A percentile compares a stretch with the other conserved stretches of the same genome.
Evolutionary conservation across 805 yeast genomes (phyloP).

Genomic region (Candida qinlingensis): DNA sequence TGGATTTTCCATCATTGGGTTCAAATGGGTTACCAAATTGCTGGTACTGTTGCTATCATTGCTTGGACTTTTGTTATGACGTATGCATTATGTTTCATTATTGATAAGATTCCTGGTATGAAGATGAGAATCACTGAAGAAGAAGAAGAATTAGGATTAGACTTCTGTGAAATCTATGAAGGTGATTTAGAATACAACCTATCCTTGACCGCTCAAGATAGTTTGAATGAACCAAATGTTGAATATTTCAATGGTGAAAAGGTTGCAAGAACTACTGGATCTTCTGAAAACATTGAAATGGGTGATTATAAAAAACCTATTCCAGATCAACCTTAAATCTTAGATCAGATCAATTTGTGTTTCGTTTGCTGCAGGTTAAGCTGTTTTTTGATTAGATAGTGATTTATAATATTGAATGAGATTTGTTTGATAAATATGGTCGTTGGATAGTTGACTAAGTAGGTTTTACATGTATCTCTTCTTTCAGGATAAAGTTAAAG

Average conservation of each 20-base stretch:
- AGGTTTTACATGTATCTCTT: no score
- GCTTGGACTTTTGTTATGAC: slow-evolving; percentile 44
- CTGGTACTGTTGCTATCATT: slow-evolving; percentile 36
- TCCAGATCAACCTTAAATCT: neutral
- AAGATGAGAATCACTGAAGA: slow-evolving; percentile 39
- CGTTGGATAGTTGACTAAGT: no score
- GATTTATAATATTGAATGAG: no score
- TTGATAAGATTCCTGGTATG: slow-evolving; percentile 47
- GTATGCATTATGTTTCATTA: slow-evolving; percentile 36
- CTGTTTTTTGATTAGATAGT: no score
- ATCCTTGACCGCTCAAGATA: neutral
- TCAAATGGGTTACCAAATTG: slow-evolving; percentile 87
- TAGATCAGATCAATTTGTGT: no score
- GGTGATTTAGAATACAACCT: slow-evolving; percentile 31
- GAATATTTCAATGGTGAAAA: slow-evolving; percentile 14
- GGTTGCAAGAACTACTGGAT: neutral
- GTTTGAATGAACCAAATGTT: slow-evolving; percentile 4
- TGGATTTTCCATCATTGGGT: slow-evolving; percentile 90
- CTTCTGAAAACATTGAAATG: slow-evolving; percentile 4
- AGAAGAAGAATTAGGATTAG: slow-evolving; percentile 49
- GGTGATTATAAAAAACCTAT: slow-evolving; percentile 7
- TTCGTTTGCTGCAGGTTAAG: no score
- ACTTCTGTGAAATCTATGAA: slow-evolving; percentile 46
- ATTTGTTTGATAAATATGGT: no score
- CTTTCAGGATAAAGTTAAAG: no score